Evolutionary conservation across 495 filamentous ascomycete species (phyloP), one percentile per base, ranked within the genome.

Genomic region (Podospora anserina): DNA sequence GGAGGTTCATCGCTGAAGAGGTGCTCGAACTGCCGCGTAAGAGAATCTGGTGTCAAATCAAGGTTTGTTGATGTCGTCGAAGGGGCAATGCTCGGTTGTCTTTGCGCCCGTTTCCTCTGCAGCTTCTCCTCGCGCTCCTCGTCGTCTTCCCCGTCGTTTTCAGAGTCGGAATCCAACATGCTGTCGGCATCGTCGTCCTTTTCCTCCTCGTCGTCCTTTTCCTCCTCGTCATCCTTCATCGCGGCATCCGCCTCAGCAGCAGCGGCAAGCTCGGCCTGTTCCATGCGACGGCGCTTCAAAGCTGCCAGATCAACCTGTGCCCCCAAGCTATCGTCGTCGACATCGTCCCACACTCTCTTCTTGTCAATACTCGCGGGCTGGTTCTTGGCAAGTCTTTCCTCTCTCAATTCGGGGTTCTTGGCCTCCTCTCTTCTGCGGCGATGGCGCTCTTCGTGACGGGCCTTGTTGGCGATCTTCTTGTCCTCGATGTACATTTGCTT

Each of bases 301-400:
- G 88, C 84, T 75, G 90, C 89, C 56, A 94, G 85, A 77, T 96
- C 91, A 9, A 96, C 89, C 65, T 88, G 90, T 68, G 90, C 77
- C 27, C 91, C 90, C 57, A 97, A 80, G 71, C 87, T 85, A 70
- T 91, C 92, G 59, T 90, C 89, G 66, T 91, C 91, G n/a, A 90
- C 87, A 54, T 96, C 91, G 73, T 98, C 95, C 94, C 94, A 99
- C 63, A 92, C 87, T 75, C 95, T 82, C 84, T 97, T 97, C 60
- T 88, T 86, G 69, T 98, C 95, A 26, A 97, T 86, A 2, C 92
- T 97, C 54, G 87, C 76, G 2, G 95, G 92, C 54, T 93, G 83
- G 80, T 97, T 98, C 70, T 84, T 86, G 69, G 83, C 88, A 61
- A 92, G 82, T 71, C 95, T 85, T 64, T 89, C 85, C 64, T 86